phyloP scores from a whole-genome alignment of 352 stramenopile genomes.

The Globisporangium yorkense region DNA sequence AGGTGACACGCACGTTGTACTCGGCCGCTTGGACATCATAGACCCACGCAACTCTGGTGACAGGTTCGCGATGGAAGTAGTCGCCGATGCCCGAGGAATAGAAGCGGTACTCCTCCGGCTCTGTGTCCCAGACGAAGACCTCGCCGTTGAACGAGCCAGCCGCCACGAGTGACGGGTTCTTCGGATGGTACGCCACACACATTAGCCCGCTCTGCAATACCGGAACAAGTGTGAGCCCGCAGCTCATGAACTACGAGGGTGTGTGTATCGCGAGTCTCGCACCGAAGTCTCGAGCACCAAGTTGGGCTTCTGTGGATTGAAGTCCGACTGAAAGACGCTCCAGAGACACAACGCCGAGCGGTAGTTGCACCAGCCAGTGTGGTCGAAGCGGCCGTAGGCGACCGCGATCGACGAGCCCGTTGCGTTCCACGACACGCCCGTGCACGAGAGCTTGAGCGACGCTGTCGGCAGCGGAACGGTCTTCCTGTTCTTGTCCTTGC shows the following conservation, averaged over 20 bases:
- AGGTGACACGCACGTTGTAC: slow-evolving; percentile 44
- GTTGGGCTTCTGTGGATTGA: slow-evolving; percentile 56
- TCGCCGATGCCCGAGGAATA: slow-evolving; percentile 81
- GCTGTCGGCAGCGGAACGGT: slow-evolving; percentile 6
- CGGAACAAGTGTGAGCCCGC: background rate
- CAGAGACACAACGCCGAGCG: slow-evolving; percentile 81
- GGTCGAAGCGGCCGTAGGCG: slow-evolving; percentile 79
- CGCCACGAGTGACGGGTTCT: slow-evolving; percentile 74
- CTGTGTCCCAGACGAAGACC: slow-evolving; percentile 75
- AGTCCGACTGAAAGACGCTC: slow-evolving; percentile 79
- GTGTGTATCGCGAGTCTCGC: slow-evolving; percentile 2
- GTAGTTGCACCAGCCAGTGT: slow-evolving; percentile 86
- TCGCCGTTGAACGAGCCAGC: slow-evolving; percentile 86
- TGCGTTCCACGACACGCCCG: slow-evolving; percentile 81
- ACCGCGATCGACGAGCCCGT: slow-evolving; percentile 81
- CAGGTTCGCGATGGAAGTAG: slow-evolving; percentile 84
- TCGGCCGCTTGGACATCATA: slow-evolving; percentile 66
- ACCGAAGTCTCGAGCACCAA: slow-evolving; percentile 77
- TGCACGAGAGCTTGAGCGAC: slow-evolving; percentile 69
- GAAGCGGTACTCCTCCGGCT: slow-evolving; percentile 59
- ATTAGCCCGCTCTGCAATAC: slow-evolving; percentile 77
- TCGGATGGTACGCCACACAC: slow-evolving; percentile 83
- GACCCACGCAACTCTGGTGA: slow-evolving; percentile 79
- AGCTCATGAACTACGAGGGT: background rate
- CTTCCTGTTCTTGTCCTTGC: slow-evolving; percentile 15